Conservation (phyloP, 345 rosid species). For the Clausena lansium region DNA sequence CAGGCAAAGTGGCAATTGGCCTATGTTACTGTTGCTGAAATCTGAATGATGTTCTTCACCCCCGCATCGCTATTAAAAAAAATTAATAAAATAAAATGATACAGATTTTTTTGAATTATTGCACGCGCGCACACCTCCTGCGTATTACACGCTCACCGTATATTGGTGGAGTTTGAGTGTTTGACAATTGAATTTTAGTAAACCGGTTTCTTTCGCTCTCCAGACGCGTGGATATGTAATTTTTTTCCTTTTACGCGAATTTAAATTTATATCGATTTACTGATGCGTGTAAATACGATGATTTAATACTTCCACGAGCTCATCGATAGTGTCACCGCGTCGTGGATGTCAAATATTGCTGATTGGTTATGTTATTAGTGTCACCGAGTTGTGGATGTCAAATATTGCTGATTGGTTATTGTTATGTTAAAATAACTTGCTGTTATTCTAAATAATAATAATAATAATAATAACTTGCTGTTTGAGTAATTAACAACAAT, state of each 20-base stretch:
- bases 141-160: slow-evolving; percentile 5
- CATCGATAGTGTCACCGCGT: neutral
- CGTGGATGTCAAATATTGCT: neutral
- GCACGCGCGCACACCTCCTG: neutral
- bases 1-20: slow-evolving; percentile 1
- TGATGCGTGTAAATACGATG: neutral
- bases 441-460: too few species aligned
- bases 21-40: neutral
- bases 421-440: neutral
- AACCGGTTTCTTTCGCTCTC: neutral
- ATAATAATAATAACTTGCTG: neutral
- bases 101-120: neutral
- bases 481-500: neutral
- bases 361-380: neutral
- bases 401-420: neutral
- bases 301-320: neutral
- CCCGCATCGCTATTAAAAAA: neutral
- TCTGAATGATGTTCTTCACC: slow-evolving; percentile 12
- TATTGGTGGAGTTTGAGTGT: too few species aligned
- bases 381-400: neutral
- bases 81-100: neutral
- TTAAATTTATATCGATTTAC: neutral
- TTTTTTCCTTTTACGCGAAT: neutral
- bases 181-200: neutral
- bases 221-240: slow-evolving; percentile 1